Evolutionary conservation across 352 stramenopile genomes (phyloP).

Genomic region (Pythium brassicae): DNA sequence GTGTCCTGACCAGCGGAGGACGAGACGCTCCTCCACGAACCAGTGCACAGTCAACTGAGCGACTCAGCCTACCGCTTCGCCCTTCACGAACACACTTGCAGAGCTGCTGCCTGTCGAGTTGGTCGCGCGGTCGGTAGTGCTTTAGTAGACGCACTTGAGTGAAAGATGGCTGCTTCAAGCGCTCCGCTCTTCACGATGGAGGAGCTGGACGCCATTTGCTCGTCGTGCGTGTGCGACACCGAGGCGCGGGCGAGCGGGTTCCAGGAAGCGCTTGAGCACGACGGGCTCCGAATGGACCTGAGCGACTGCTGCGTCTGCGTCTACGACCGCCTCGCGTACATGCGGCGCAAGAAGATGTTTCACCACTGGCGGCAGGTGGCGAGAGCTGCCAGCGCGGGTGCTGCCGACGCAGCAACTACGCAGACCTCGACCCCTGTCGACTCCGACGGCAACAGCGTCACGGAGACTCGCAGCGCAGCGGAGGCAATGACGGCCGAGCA

Average conservation of each 20-base stretch:
- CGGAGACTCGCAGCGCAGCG: neutral
- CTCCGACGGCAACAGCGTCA: too few species aligned
- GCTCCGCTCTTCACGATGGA: conserved; percentile 39
- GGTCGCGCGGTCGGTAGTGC: neutral
- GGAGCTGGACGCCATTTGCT: conserved; percentile 60
- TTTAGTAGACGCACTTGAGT: neutral
- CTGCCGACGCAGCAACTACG: conserved; percentile 2
- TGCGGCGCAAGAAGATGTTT: conserved; percentile 78
- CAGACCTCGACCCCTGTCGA: neutral
- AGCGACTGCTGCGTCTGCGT: conserved; percentile 63
- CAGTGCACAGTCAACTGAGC: neutral
- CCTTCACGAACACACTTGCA: neutral
- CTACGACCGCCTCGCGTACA: conserved; percentile 66
- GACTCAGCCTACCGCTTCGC: neutral
- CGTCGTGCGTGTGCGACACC: conserved; percentile 48
- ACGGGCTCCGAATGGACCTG: conserved; percentile 19
- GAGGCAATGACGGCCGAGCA: neutral
- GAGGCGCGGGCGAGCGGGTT: conserved; percentile 32
- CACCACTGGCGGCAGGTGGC: conserved; percentile 61
- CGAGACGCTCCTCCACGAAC: neutral
- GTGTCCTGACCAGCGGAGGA: conserved; percentile 6
- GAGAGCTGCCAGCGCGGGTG: conserved; percentile 11
- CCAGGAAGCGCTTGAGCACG: conserved; percentile 20
- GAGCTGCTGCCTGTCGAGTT: neutral
- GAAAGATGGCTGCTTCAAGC: conserved; percentile 1